Percentiles rank a stretch among this genome's conserved stretches.
Conservation (phyloP, 345 rosid species). For the Lagerstroemia speciosa region DNA sequence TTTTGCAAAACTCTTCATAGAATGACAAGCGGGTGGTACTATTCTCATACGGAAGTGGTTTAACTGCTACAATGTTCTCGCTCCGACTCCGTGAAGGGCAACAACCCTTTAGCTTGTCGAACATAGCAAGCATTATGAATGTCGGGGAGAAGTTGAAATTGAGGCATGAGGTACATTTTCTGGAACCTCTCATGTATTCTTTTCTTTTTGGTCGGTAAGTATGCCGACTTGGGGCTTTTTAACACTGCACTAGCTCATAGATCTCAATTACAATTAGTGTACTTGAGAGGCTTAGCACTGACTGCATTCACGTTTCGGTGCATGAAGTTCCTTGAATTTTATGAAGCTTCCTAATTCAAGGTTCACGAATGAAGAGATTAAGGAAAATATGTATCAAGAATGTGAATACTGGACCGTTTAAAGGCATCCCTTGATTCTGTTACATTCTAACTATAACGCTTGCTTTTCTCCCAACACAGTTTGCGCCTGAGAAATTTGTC, state of each 20-base stretch:
- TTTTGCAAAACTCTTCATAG: conserved; percentile 22
- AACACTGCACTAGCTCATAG: background rate
- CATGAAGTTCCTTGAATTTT: too few species aligned
- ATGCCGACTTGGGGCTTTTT: background rate
- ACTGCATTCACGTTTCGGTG: too few species aligned
- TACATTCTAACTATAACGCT: background rate
- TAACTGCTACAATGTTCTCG: conserved; percentile 85
- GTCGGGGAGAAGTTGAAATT: conserved; percentile 64
- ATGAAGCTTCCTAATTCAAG: too few species aligned
- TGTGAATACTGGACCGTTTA: background rate
- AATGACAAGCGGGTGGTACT: conserved; percentile 65
- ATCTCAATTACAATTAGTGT: too few species aligned
- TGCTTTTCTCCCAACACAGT: conserved; percentile 32
- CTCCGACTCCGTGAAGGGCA: conserved; percentile 51
- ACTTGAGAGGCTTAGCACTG: too few species aligned
- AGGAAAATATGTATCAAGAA: background rate
- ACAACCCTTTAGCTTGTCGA: conserved; percentile 70
- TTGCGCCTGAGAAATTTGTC: conserved; percentile 71
- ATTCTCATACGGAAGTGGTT: conserved; percentile 98
- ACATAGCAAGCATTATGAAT: conserved; percentile 66
- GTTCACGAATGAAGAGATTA: too few species aligned
- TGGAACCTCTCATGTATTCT: background rate
- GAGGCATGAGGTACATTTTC: conserved; percentile 70
- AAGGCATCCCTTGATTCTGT: background rate
- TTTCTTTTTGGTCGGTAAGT: background rate